Percentiles rank a stretch among this genome's conserved stretches.
Conservation (phyloP, 371 early-diverging fungal genomes). For the Apophysomyces ossiformis region DNA sequence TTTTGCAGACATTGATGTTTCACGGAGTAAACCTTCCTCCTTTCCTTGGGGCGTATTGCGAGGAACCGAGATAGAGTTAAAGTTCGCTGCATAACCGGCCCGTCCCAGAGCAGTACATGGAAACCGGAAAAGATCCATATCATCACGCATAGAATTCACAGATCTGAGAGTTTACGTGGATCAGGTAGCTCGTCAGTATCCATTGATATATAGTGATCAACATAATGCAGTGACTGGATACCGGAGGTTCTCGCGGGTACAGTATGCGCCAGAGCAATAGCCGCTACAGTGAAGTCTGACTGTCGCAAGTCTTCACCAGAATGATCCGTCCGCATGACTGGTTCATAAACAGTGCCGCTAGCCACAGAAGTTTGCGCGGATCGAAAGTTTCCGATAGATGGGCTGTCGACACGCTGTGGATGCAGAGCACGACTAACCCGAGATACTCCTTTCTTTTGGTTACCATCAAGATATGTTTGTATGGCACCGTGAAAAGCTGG, state of each 20-base stretch:
- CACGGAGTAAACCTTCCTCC: conserved; percentile 8
- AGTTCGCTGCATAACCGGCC: not conserved
- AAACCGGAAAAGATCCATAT: not conserved
- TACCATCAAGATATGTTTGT: not conserved
- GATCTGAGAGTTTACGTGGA: not conserved
- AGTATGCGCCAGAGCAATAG: not conserved
- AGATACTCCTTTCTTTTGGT: not conserved
- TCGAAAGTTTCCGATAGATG: not conserved
- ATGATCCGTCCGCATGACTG: not conserved
- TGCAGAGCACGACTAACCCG: not conserved
- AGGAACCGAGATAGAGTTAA: not conserved
- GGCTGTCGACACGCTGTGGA: not conserved
- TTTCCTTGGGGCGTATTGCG: not conserved
- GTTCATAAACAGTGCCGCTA: not conserved
- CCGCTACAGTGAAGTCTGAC: not conserved
- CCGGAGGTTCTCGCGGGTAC: not conserved
- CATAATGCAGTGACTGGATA: not conserved
- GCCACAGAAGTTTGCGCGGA: not conserved
- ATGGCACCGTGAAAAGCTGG: conserved; percentile 16
- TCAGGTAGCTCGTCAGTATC: not conserved
- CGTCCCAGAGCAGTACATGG: too few species aligned
- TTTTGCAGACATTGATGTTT: not conserved
- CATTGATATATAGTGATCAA: not conserved
- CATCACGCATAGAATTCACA: not conserved
- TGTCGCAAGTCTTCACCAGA: not conserved